These are phyloP conservation scores for Pestalotiopsis sp. DNA, from an alignment of 2,329 filamentous ascomycete species.

Conservation along the genomic window DNA sequence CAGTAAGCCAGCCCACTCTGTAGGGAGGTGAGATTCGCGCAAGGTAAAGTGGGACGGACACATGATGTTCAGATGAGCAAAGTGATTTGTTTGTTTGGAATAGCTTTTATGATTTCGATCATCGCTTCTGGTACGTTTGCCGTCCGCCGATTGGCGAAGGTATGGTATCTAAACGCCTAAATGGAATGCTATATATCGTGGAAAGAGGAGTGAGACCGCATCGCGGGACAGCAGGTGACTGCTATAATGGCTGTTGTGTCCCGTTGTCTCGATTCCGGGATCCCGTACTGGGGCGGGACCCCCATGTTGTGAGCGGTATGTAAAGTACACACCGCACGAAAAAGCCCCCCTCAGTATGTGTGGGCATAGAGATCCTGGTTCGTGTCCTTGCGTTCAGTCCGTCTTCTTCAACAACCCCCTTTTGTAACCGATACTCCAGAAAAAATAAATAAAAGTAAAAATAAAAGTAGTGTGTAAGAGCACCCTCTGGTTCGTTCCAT, in stretches of 20 bases:
- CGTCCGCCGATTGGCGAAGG: constrained; percentile 27
- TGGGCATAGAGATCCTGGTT: neutral
- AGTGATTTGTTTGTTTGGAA: constrained; percentile 8
- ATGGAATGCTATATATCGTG: constrained; percentile 5
- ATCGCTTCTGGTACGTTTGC: constrained; percentile 30
- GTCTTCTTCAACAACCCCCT: neutral
- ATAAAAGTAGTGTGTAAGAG: too few species aligned
- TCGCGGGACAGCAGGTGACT: neutral
- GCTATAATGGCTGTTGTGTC: neutral
- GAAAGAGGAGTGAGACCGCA: neutral
- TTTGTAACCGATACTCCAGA: neutral
- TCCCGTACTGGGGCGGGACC: neutral
- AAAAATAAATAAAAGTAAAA: neutral
- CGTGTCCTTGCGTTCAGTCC: neutral
- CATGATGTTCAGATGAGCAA: neutral
- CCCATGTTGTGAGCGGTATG: neutral
- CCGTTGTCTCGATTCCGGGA: neutral
- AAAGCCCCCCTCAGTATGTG: neutral
- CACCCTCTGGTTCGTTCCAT: neutral
- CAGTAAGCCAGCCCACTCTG: neutral
- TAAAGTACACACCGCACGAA: neutral
- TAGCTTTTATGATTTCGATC: constrained; percentile 21
- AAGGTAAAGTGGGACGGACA: neutral
- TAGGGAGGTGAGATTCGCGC: too few species aligned
- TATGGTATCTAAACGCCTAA: constrained; percentile 28